Percentiles rank a stretch among this genome's conserved stretches.
Evolutionary conservation across 2,329 filamentous ascomycete genomes (phyloP).

Genomic region (Geosmithia morbida): DNA sequence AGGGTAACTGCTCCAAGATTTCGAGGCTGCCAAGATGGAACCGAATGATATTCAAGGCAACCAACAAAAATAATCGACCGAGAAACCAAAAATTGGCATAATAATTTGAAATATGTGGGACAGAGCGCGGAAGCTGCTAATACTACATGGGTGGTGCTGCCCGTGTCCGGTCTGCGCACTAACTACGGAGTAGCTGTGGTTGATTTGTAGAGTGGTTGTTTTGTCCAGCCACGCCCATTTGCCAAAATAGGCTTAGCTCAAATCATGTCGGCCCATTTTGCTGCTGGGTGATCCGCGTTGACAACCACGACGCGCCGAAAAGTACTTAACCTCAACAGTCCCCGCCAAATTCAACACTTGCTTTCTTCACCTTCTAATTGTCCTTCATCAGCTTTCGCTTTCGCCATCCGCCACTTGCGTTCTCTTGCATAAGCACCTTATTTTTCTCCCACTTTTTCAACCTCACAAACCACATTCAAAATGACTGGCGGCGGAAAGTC

Average conservation of each 20-base stretch:
- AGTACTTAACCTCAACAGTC: slow-evolving; percentile 39
- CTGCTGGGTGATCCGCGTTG: slow-evolving; percentile 34
- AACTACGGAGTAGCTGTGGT: neutral
- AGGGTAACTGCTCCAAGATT: no score
- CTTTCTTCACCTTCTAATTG: slow-evolving; percentile 17
- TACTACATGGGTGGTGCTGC: neutral
- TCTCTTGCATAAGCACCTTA: slow-evolving; percentile 6
- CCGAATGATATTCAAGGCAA: neutral
- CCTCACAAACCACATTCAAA: slow-evolving; percentile 42
- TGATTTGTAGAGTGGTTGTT: slow-evolving; percentile 9
- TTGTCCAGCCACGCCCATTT: slow-evolving; percentile 14
- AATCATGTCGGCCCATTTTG: slow-evolving; percentile 9
- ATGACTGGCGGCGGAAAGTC: slow-evolving; percentile 99
- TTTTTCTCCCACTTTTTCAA: slow-evolving; percentile 10
- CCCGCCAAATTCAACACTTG: slow-evolving; percentile 24
- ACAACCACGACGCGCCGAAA: slow-evolving; percentile 30
- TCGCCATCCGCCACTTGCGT: slow-evolving; percentile 8
- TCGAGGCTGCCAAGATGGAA: neutral
- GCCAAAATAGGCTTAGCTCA: slow-evolving; percentile 16
- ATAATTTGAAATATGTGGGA: neutral
- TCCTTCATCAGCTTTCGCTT: slow-evolving; percentile 16
- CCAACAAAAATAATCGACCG: no score
- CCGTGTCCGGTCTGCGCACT: neutral
- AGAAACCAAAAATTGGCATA: neutral
- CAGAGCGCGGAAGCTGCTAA: neutral